Evolutionary conservation across 2,329 filamentous ascomycete genomes (phyloP), one percentile per base, ranked within the genome.

Genomic region (Ceratocystis albifundus): DNA sequence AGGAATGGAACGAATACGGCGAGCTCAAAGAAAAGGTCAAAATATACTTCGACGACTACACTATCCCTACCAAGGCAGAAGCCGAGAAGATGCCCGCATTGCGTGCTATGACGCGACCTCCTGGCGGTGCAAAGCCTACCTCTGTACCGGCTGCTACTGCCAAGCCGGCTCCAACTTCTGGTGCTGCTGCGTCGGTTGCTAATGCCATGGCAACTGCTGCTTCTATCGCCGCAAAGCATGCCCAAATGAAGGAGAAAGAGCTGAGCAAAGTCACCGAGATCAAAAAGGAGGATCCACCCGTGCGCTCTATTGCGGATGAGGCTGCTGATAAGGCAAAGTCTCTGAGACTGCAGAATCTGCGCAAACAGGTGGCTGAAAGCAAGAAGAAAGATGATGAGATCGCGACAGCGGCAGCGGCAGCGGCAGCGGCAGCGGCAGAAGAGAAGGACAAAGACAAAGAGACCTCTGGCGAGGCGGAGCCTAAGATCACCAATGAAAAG

Each of bases 1-100:
- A 99, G 77, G 94, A 99, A 74, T 97, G 93, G 94, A 99, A 99
- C 79, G 94, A 99, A 75, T 96, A 95, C 76, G 91, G 91, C 76
- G 93, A 97, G 77, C 83, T 99, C 69, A 90, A 91, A 75, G 85
- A 93, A 76, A 88, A 93, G 72, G 85, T 97, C 71, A 85, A 81
- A 68, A 83, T 88, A 71, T 84, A 82, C 76, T 82, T 82, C 74
- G 83, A 86, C 76, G 83, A 85, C 70, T 78, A 78, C 71, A 84
- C 82, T 62, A 82, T 84, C 70, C 80, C 82, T 44, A 74, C 79
- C 74, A 80, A 82, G 76, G 74, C 78, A 77, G 75, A 71, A 55
- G 69, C 70, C 17, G 68, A 75, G 4, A 81, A 82, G 70, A 69
- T 73, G 45, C 64, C 70, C 22, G 55, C 64, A 50, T 64, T 69